Evolutionary conservation across 306 rosid species (phyloP).

Genomic region (Corylus heterophylla): DNA sequence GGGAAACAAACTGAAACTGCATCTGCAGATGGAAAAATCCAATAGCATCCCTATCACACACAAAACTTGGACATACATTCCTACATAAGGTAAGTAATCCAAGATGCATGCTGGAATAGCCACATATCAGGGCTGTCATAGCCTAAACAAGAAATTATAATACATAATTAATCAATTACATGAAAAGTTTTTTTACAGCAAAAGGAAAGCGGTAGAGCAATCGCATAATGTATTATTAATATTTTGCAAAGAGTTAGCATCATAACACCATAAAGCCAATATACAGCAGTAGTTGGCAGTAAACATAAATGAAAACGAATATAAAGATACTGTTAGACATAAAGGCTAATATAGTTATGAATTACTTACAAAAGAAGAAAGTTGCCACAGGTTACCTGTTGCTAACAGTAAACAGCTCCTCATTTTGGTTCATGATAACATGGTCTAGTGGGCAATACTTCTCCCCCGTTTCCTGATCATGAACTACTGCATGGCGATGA

Average conservation of each 20-base stretch:
- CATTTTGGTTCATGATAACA: conserved; percentile 79
- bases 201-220: background rate
- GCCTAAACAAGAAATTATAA: too few relatives aligned
- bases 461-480: conserved; percentile 87
- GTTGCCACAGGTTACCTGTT: conserved; percentile 63
- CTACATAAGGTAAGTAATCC: too few relatives aligned
- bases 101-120: too few relatives aligned
- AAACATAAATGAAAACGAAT: background rate
- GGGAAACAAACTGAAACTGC: background rate
- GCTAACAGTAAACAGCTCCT: conserved; percentile 96
- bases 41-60: background rate
- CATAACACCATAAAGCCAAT: background rate
- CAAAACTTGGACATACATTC: background rate
- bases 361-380: conserved; percentile 1
- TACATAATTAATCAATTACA: background rate
- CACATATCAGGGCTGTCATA: too few relatives aligned
- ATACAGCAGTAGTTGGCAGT: background rate
- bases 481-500: conserved; percentile 91
- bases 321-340: background rate
- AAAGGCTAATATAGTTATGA: background rate
- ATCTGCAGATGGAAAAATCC: background rate
- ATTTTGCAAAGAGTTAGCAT: background rate
- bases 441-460: conserved; percentile 86
- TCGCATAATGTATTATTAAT: background rate
- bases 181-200: background rate